Percentiles rank a stretch among this genome's conserved stretches.
These are phyloP conservation scores for Blastomyces parvus DNA, from an alignment of 2,329 filamentous ascomycete species.

Conservation along the genomic window DNA sequence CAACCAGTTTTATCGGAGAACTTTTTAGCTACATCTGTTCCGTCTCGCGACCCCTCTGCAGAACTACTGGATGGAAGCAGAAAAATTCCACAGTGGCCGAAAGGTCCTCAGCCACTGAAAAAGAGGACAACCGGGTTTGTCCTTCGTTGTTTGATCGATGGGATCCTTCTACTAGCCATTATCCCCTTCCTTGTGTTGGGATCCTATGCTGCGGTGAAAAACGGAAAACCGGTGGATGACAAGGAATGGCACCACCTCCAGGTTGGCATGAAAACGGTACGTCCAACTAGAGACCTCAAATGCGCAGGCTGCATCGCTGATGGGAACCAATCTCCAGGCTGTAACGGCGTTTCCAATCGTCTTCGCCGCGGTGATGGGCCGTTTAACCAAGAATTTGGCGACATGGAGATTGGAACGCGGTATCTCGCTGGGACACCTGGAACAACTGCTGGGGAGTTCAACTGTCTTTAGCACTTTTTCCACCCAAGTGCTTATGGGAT, in stretches of 20 bases:
- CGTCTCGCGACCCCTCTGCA: not conserved
- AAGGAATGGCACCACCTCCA: conserved; percentile 8
- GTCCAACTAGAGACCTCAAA: not conserved
- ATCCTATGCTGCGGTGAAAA: not conserved
- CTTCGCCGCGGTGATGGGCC: conserved; percentile 13
- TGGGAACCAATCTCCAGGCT: not conserved
- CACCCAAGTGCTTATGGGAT: conserved; percentile 12
- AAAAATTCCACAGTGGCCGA: not conserved
- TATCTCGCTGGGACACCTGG: conserved; percentile 9
- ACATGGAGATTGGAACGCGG: conserved; percentile 10
- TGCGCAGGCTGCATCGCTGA: not conserved
- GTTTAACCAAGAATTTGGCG: conserved; percentile 9
- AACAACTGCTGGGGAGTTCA: conserved; percentile 12
- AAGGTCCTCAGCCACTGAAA: not conserved
- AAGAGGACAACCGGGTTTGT: not conserved
- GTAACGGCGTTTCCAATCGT: conserved; percentile 12
- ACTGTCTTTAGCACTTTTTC: conserved; percentile 12
- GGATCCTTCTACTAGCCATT: conserved; percentile 1
- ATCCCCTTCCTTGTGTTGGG: conserved; percentile 10
- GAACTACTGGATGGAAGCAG: not conserved
- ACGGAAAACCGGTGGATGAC: conserved; percentile 1
- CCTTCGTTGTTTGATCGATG: conserved; percentile 3
- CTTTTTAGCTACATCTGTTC: not conserved
- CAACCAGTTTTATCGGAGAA: not conserved
- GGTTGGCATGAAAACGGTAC: conserved; percentile 11